Evolutionary conservation across 2,329 filamentous ascomycete species (phyloP), one percentile per base, ranked within the genome.

Genomic region (Rhynchosporium graminicola): DNA sequence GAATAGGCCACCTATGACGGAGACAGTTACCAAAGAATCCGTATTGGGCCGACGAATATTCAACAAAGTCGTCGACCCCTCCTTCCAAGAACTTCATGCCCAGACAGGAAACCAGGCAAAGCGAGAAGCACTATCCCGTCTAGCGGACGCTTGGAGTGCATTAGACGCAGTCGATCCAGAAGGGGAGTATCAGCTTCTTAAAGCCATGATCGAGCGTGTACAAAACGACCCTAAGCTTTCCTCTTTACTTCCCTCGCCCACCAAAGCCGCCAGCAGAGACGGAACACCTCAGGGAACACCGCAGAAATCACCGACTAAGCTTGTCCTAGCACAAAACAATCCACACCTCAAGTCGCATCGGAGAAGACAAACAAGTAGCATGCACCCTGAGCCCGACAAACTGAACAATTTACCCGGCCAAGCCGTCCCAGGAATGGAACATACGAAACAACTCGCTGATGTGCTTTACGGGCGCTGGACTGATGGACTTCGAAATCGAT

Each of bases 381-480:
- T 83, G 69, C 76, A 80, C 51, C 74, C 76, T 38, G 80, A 83
- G 54, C 83, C 78, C 69, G 73, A 78, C 29, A 73, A 71, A 60
- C 55, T 71, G 50, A 57, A 58, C 72, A 82, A 82, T 68, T 76
- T 87, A 67, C 86, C 85, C 1, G 86, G 83, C 10, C 80, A 84
- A 54, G 78, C 82, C 61, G 46, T 68, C 15, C 83, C 87, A 1
- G 94, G 92, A 2, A 94, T 97, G 91, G 93, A 97, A 76, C 94
- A 97, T 76, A 90, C 89, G 68, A 91, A 92, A 73, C 87, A 96
- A 74, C 81, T 98, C 43, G 91, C 91, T 1, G 92, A 97, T 74
- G 91, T 96, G 26, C 83, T 99, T 26, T 98, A 97, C 77, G 86
- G 88, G 15, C 85, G 94, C 48, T 99, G 95, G 95, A 87, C 88